These are phyloP conservation scores for Cicer yamashitae DNA, from an alignment of 306 rosid genomes.

Conservation along the genomic window DNA sequence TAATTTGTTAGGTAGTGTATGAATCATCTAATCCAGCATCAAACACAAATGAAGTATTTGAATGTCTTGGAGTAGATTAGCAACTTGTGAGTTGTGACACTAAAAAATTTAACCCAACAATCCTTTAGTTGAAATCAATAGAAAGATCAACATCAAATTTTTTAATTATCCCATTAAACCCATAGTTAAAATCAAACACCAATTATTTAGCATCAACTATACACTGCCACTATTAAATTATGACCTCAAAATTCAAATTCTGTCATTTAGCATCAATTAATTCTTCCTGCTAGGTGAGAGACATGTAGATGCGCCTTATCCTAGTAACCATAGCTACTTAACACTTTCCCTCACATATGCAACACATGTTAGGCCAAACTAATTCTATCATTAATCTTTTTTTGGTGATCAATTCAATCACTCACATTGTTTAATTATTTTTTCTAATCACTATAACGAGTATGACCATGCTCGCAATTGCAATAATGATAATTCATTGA, in stretches of 20 bases:
- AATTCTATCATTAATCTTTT: neutral
- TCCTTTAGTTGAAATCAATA: neutral
- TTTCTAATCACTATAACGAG: neutral
- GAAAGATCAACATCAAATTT: neutral
- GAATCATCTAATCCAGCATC: slow-evolving; percentile 3
- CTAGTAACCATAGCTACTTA: neutral
- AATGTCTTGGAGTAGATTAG: neutral
- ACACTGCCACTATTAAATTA: neutral
- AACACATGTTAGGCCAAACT: neutral
- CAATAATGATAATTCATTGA: neutral
- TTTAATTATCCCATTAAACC: neutral
- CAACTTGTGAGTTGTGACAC: neutral
- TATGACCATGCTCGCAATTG: neutral
- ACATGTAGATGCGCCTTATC: neutral
- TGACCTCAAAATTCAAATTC: slow-evolving; percentile 1
- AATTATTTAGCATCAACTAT: neutral
- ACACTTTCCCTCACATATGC: neutral
- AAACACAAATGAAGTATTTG: neutral
- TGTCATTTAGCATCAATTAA: neutral
- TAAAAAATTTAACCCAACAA: neutral
- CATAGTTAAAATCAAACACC: neutral
- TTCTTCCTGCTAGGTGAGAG: neutral
- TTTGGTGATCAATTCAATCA: neutral
- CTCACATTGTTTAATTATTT: neutral
- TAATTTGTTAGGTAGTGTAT: neutral